Percentiles rank a stretch among this genome's conserved stretches.
These are phyloP conservation scores for Phlebopus sp. DNA, from an alignment of 1,284 basidiomycete species.

Conservation along the genomic window DNA sequence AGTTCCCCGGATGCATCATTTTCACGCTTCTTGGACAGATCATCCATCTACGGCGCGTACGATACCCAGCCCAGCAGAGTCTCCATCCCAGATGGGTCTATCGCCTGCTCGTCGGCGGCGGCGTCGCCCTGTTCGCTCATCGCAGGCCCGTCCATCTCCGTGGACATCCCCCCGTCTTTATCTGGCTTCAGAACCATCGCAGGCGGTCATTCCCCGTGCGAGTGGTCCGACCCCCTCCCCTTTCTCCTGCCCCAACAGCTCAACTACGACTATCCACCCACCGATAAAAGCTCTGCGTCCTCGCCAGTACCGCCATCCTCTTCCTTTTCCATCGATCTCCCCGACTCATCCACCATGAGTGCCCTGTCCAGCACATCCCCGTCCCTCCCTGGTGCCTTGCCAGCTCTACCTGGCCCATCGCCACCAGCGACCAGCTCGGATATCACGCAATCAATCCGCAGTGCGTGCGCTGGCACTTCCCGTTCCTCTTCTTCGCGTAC, in stretches of 20 bases:
- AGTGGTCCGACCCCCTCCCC: constrained; percentile 25
- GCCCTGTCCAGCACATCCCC: constrained; percentile 1
- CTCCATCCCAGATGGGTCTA: constrained; percentile 8
- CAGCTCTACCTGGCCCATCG: constrained; percentile 7
- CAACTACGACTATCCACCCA: constrained; percentile 21
- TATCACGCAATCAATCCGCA: constrained; percentile 33
- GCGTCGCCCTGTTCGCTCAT: constrained; percentile 11
- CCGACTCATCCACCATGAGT: constrained; percentile 10
- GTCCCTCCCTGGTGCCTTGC: background rate
- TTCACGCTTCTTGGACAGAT: constrained; percentile 26
- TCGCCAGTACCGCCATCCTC: constrained; percentile 1
- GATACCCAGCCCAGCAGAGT: constrained; percentile 7
- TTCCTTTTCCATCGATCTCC: constrained; percentile 9
- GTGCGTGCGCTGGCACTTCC: constrained; percentile 21
- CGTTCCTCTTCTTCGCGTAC: constrained; percentile 26
- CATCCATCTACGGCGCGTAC: constrained; percentile 19
- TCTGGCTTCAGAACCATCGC: constrained; percentile 23
- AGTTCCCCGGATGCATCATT: constrained; percentile 24
- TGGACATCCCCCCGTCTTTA: constrained; percentile 21
- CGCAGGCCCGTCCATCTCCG: constrained; percentile 9
- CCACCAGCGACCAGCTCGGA: constrained; percentile 18
- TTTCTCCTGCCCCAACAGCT: constrained; percentile 16
- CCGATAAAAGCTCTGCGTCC: constrained; percentile 13
- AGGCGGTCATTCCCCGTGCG: constrained; percentile 19
- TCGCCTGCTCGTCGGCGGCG: background rate